Evolutionary conservation across 768 basidiomycete genomes (phyloP), one percentile per base, ranked within the genome.

Genomic region (Kondoa malvinella): DNA sequence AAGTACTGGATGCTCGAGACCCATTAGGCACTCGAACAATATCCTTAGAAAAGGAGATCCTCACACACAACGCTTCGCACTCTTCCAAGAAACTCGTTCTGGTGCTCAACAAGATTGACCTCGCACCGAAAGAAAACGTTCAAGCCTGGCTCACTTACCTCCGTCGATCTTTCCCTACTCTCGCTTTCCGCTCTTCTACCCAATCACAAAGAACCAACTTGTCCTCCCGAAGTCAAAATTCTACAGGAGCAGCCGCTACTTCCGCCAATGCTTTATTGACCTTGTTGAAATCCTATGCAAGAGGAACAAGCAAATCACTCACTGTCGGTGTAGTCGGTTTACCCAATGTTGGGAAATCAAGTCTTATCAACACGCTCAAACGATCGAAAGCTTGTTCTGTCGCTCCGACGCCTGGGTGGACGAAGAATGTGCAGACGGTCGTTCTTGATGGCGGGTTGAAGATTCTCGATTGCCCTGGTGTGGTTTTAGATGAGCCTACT

Each of bases 281-380:
- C 34, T 71, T 75, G 34, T 69, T 75, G 66, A 75, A 75, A 67
- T 71, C 71, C 15, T 74, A 73, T 34, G 66, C 70, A 67, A 71
- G 73, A 16, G 27, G 57, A 1, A 59, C 72, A 0, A 29, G 69
- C 27, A 67, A 61, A 66, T 73, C 73, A 27, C 71, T 89, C 64
- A 91, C 89, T 0, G 83, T 94, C 63, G 91, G 91, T 17, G 88
- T 97, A 21, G 88, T 96, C 2, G 94, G 94, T 1, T 94, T 91
- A 77, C 94, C 94, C 0, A 97, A 97, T 77, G 94, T 97, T 59
- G 94, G 94, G 16, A 97, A 97, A 79, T 92, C 89, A 67, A 88
- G 86, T 74, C 75, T 97, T 68, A 92, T 99, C 77, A 97, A 97
- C 76, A 87, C 89, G 57, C 78, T 99, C 64, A 92, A 91, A 77